Percentiles rank a stretch among this genome's conserved stretches.
These are phyloP conservation scores for Ustanciosporium gigantosporum DNA, from an alignment of 1,284 basidiomycete species.

Conservation along the genomic window DNA sequence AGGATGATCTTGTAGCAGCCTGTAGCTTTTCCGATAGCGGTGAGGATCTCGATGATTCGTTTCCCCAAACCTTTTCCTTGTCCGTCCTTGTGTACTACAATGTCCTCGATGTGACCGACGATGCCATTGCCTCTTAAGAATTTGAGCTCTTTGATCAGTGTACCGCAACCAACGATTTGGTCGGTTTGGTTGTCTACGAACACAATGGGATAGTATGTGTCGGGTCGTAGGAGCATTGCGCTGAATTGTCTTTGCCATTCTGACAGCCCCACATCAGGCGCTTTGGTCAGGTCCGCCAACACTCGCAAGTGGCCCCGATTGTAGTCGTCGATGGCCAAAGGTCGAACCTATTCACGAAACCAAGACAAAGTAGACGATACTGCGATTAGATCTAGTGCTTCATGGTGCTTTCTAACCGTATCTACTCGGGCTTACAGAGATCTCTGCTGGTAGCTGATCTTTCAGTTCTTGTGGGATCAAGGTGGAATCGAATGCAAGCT, in stretches of 20 bases:
- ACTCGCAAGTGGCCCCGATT: conserved; percentile 79
- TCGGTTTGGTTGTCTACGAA: conserved; percentile 77
- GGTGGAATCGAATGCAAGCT: conserved; percentile 74
- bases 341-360: conserved; percentile 74
- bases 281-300: conserved; percentile 76
- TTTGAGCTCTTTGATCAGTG: conserved; percentile 87
- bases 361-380: too few species aligned
- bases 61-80: conserved; percentile 90
- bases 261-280: conserved; percentile 74
- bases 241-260: conserved; percentile 62
- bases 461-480: conserved; percentile 71
- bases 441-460: conserved; percentile 66
- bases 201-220: conserved; percentile 78
- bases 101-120: conserved; percentile 96
- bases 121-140: conserved; percentile 79
- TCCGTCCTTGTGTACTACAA: conserved; percentile 81
- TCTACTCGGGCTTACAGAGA: conserved; percentile 69
- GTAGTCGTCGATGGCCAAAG: conserved; percentile 83
- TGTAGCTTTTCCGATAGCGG: conserved; percentile 73
- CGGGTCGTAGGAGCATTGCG: conserved; percentile 15
- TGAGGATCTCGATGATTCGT: conserved; percentile 80
- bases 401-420: too few species aligned
- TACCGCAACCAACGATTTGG: conserved; percentile 80
- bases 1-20: conserved; percentile 93
- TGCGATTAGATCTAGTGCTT: too few species aligned